Base-by-base conservation (phyloP, 441 rosid species). In the Erodium texanum region DNA sequence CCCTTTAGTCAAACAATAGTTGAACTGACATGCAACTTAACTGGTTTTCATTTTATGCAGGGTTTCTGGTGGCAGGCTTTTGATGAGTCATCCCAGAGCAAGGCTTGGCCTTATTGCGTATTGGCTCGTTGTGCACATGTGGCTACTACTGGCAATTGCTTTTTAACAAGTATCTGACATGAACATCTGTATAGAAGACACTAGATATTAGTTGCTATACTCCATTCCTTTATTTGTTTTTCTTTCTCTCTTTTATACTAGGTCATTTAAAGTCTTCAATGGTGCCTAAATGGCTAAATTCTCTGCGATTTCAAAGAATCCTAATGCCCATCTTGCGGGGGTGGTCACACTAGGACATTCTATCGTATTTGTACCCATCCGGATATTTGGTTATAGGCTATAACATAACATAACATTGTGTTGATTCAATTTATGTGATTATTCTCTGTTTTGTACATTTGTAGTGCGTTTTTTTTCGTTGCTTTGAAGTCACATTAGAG, bases 21-120 rank as follows among this genome's bases (percentile, higher is more conserved):
- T 50, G 71, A 3, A 22, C 3, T 29, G 19, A 67, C 64, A 20
- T 68, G 63, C 68, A 65, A 50, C 74, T 79, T 66, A 70, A 32
- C 24, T 4, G 7, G 14, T 11, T 64, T 73, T 23, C 11, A 29
- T 71, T 73, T 50, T 66, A 10, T 78, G 75, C 85, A 93, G 98
- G 92, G 93, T 89, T 14, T 82, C 93, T 10, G 87, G 98, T 41
- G 89, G 96, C 52, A 79, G 92, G 74, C 76, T 83, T 63, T 80
- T 93, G 64, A 89, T 86, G 87, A 84, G 83, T 74, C 92, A 89
- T 67, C 98, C 98, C 0, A 74, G 88, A 73, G 92, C 92, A 62
- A 89, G 98, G 75, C 83, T 90, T 36, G 87, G 97, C 56, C 62
- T 90, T 65, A 76, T 93, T 23, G 80, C 85, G 23, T 90, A 90